Evolutionary conservation across 495 filamentous ascomycete species (phyloP).

Genomic region (Aspergillus diversus): DNA sequence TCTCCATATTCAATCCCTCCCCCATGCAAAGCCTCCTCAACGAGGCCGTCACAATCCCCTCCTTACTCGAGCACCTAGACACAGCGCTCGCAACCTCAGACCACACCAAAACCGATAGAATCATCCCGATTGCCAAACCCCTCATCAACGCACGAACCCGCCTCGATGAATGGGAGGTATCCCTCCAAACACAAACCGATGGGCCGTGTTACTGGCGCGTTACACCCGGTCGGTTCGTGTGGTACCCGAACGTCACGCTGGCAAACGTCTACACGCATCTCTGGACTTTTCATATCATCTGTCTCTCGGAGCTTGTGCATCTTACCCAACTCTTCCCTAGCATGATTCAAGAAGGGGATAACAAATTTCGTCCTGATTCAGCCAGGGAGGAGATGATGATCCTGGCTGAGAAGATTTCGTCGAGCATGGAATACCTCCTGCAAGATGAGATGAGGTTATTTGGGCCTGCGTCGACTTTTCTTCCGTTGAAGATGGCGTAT

Average conservation of each 20-base stretch:
- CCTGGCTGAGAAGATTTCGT: constrained; percentile 27
- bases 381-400: neutral
- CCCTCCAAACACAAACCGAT: neutral
- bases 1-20: constrained; percentile 28
- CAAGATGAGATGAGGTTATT: constrained; percentile 47
- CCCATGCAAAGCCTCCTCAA: constrained; percentile 36
- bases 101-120: neutral
- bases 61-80: constrained; percentile 28
- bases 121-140: neutral
- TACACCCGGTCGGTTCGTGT: constrained; percentile 14
- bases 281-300: constrained; percentile 42
- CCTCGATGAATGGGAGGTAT: neutral
- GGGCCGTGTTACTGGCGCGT: neutral
- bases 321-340: constrained; percentile 11
- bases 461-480: constrained; percentile 38
- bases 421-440: constrained; percentile 43
- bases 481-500: constrained; percentile 28
- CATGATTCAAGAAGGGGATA: neutral
- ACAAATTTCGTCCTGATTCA: neutral
- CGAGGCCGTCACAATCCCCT: constrained; percentile 31
- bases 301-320: constrained; percentile 30
- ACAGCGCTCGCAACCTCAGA: neutral
- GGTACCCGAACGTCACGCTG: constrained; percentile 38
- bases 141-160: neutral
- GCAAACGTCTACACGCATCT: constrained; percentile 40